A percentile compares a stretch with the other conserved stretches of the same genome.
These are phyloP conservation scores for Aspergillus sp. DNA, from an alignment of 2,329 filamentous ascomycete genomes.

Conservation along the genomic window DNA sequence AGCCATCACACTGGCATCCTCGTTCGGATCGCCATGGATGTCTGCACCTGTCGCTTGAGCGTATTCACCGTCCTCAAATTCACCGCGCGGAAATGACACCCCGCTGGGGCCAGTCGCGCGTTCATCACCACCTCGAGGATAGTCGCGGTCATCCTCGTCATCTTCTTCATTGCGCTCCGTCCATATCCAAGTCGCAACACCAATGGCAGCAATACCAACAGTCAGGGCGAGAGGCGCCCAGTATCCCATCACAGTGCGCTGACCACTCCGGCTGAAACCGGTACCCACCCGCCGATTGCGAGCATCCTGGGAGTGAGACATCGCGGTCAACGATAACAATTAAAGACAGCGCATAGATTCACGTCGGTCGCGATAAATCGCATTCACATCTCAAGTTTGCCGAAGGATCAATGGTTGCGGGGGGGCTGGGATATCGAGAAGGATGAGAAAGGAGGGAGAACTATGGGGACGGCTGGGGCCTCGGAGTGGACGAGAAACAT, in stretches of 20 bases:
- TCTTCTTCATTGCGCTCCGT: constrained; percentile 78
- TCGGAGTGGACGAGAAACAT: constrained; percentile 39
- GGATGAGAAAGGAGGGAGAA: constrained; percentile 21
- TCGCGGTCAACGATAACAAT: constrained; percentile 30
- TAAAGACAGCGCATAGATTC: constrained; percentile 29
- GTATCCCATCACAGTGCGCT: constrained; percentile 57
- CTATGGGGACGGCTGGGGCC: constrained; percentile 29
- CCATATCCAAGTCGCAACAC: constrained; percentile 89
- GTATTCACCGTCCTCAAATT: constrained; percentile 28
- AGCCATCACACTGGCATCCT: constrained; percentile 65
- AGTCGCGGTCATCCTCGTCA: constrained; percentile 65
- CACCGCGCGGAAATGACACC: constrained; percentile 28
- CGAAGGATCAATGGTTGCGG: constrained; percentile 15
- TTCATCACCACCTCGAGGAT: constrained; percentile 41
- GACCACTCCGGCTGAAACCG: constrained; percentile 43
- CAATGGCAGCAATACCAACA: constrained; percentile 81
- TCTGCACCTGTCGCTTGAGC: constrained; percentile 38
- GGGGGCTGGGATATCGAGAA: constrained; percentile 10
- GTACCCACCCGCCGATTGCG: constrained; percentile 38
- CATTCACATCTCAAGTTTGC: constrained; percentile 34
- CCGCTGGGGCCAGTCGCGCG: constrained; percentile 25
- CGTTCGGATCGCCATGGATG: constrained; percentile 30
- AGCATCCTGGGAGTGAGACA: constrained; percentile 41
- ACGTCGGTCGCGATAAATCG: constrained; percentile 23
- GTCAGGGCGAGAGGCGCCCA: constrained; percentile 89